phyloP scores from a whole-genome alignment of 139 green algal genomes.

The Pleodorina starrii region DNA sequence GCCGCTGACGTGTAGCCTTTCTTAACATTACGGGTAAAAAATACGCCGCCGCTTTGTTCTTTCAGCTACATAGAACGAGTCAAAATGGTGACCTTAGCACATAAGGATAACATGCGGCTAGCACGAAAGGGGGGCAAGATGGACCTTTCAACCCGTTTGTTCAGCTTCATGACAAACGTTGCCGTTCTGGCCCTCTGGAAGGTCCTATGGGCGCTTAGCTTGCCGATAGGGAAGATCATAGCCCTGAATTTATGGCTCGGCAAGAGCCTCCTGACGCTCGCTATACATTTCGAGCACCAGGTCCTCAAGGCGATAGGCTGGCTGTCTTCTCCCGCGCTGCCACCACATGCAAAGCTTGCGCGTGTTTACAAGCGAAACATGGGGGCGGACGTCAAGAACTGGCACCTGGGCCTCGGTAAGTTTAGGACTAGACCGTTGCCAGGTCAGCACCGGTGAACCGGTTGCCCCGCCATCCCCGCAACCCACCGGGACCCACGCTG shows the following conservation, averaged over 20 bases:
- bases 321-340: constrained; percentile 66
- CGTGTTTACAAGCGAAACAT: constrained; percentile 48
- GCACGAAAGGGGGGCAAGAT: constrained; percentile 3
- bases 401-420: constrained; percentile 81
- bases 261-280: constrained; percentile 55
- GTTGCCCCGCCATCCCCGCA: too few species aligned
- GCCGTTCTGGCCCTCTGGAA: constrained; percentile 58
- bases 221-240: constrained; percentile 60
- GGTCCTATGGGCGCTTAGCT: constrained; percentile 46
- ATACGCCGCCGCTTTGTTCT: too few species aligned
- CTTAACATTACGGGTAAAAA: too few species aligned
- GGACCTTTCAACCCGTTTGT: constrained; percentile 29
- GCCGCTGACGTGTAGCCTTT: too few species aligned
- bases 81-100: constrained; percentile 8
- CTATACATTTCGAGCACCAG: constrained; percentile 51
- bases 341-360: constrained; percentile 44
- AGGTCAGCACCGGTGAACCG: constrained; percentile 4
- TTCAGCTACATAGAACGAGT: not conserved
- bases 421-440: not conserved
- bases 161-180: constrained; percentile 55
- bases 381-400: constrained; percentile 67
- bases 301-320: constrained; percentile 69
- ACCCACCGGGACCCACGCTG: not conserved
- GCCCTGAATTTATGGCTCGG: constrained; percentile 64
- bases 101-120: constrained; percentile 13